These are phyloP conservation scores for Yamadazyma kitorensis DNA, from an alignment of 805 yeast genomes.

Conservation along the genomic window DNA sequence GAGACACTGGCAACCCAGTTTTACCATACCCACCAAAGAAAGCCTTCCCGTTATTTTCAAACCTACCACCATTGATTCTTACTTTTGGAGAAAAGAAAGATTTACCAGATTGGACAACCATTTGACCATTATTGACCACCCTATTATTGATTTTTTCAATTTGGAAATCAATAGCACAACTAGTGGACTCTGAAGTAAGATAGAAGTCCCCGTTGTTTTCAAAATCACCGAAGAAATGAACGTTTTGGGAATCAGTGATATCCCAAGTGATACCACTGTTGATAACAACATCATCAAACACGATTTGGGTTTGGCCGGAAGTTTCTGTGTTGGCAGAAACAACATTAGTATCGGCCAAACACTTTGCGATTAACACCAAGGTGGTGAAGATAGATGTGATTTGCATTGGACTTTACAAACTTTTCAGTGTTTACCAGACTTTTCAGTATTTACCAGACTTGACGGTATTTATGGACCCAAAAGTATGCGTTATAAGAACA, in stretches of 20 bases:
- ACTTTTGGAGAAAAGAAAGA: slow-evolving; percentile 17
- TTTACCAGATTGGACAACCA: slow-evolving; percentile 20
- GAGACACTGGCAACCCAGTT: slow-evolving; percentile 13
- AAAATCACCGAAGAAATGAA: slow-evolving; percentile 20
- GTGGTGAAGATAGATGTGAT: slow-evolving; percentile 9
- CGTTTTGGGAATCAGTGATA: slow-evolving; percentile 18
- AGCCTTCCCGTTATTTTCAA: slow-evolving; percentile 22
- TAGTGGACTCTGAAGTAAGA: slow-evolving; percentile 14
- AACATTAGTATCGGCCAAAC: slow-evolving; percentile 7
- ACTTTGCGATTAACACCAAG: slow-evolving; percentile 11
- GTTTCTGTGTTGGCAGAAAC: slow-evolving; percentile 4
- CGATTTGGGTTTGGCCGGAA: slow-evolving; percentile 6
- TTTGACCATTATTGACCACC: slow-evolving; percentile 18
- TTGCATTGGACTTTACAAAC: slow-evolving; percentile 10
- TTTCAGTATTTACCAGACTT: no score
- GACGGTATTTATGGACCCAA: no score
- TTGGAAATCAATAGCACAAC: slow-evolving; percentile 14
- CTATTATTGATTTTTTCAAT: slow-evolving; percentile 8
- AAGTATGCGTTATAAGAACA: no score
- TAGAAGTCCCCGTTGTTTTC: slow-evolving; percentile 20
- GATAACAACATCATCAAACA: slow-evolving; percentile 12
- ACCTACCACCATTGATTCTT: slow-evolving; percentile 16
- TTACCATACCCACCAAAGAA: slow-evolving; percentile 20
- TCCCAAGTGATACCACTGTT: slow-evolving; percentile 22
- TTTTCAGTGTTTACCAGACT: no score